A percentile compares a stretch with the other conserved stretches of the same genome.
These are phyloP conservation scores for Raffaelea ambrosiae DNA, from an alignment of 2,329 filamentous ascomycete genomes.

Conservation along the genomic window DNA sequence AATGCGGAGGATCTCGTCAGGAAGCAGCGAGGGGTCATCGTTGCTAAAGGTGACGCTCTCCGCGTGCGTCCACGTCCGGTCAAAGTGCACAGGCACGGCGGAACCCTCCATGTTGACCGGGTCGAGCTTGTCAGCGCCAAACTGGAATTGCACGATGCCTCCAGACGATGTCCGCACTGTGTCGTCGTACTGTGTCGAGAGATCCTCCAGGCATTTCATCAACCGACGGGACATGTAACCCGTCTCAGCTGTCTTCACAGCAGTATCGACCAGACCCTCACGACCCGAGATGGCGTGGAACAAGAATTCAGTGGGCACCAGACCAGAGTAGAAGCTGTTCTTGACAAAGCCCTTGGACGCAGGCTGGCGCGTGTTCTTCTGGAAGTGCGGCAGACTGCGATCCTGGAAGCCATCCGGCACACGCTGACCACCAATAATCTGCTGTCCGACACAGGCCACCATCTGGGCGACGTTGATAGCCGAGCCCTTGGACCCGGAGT, in stretches of 20 bases:
- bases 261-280: slow-evolving; percentile 97
- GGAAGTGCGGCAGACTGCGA: slow-evolving; percentile 87
- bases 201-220: slow-evolving; percentile 96
- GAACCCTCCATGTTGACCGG: slow-evolving; percentile 96
- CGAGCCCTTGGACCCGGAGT: slow-evolving; percentile 92
- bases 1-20: slow-evolving; percentile 61
- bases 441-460: slow-evolving; percentile 94
- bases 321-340: slow-evolving; percentile 93
- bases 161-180: slow-evolving; percentile 88
- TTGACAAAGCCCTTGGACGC: slow-evolving; percentile 93
- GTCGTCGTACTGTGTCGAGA: slow-evolving; percentile 88
- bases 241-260: slow-evolving; percentile 97
- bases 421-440: slow-evolving; percentile 91
- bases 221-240: slow-evolving; percentile 97
- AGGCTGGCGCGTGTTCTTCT: slow-evolving; percentile 86
- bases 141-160: slow-evolving; percentile 92
- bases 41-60: slow-evolving; percentile 74
- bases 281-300: slow-evolving; percentile 98
- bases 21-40: slow-evolving; percentile 61
- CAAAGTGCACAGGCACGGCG: slow-evolving; percentile 85
- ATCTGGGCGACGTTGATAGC: slow-evolving; percentile 99
- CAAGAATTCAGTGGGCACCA: slow-evolving; percentile 85
- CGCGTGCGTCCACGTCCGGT: slow-evolving; percentile 78
- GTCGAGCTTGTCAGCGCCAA: slow-evolving; percentile 90
- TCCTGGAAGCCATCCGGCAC: slow-evolving; percentile 96